Evolutionary conservation across 2,329 filamentous ascomycete species (phyloP), one percentile per base, ranked within the genome.

Genomic region (Hymenotorrendiella dingleyae): DNA sequence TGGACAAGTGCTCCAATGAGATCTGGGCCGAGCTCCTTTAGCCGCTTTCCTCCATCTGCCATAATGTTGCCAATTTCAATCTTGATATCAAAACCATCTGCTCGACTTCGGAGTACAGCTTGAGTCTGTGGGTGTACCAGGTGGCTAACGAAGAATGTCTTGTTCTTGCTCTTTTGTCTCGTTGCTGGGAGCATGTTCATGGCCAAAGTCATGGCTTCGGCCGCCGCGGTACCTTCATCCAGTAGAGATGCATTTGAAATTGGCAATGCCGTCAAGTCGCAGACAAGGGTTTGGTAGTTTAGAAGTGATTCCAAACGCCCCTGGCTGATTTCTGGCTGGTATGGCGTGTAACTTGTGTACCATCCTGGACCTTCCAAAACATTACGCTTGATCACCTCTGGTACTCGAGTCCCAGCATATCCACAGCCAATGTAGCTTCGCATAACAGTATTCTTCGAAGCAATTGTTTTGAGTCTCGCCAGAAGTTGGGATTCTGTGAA

Each of bases 281-380:
- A 81, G 7, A 94, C 84, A 70, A 97, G 74, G 14, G 91, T 97
- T 71, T 97, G 91, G 70, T 89, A 97, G 72, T 97, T 97, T 50
- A 97, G 72, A 41, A 97, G 71, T 5, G 88, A 94, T 72, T 96
- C 88, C 49, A 97, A 68, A 42, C 91, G 82, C 26, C 91, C 91
- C 68, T 97, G 91, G 63, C 89, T 95, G 70, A 97, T 95, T 68
- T 97, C 91, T 2, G 91, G 85, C 69, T 97, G 91, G 67, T 96
- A 97, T 12, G 91, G 91, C 0, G 91, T 96, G 65, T 97, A 96
- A 68, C 89, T 95, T 29, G 91, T 97, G 65, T 97, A 97, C 91
- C 91, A 97, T 8, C 83, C 89, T 4, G 91, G 91, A 63, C 85
- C 91, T 72, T 97, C 89, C 45, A 97, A 70, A 4, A 97, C 76